Percentiles rank a stretch among this genome's conserved stretches.
Evolutionary conservation across 2,329 filamentous ascomycete genomes (phyloP).

Genomic region (Penicillium concentricum): DNA sequence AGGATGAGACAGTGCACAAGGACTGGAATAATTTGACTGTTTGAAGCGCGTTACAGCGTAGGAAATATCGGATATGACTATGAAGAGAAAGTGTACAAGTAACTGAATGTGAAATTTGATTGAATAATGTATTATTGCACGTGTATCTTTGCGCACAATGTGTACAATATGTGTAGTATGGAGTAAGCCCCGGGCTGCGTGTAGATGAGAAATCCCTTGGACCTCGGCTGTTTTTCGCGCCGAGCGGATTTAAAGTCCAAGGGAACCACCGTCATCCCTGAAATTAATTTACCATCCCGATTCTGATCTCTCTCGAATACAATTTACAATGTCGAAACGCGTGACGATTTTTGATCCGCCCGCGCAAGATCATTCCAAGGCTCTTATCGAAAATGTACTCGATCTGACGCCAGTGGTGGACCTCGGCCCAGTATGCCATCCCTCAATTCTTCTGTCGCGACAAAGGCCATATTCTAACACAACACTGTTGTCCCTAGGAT

Average conservation of each 20-base stretch:
- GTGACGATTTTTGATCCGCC: slow-evolving; percentile 73
- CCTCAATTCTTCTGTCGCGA: neutral
- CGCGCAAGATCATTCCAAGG: slow-evolving; percentile 67
- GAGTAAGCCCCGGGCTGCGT: neutral
- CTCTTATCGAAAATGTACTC: slow-evolving; percentile 83
- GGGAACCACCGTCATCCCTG: slow-evolving; percentile 11
- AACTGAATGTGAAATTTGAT: neutral
- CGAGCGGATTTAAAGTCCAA: slow-evolving; percentile 10
- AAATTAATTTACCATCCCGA: neutral
- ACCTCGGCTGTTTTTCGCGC: slow-evolving; percentile 16
- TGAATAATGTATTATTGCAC: neutral
- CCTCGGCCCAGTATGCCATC: slow-evolving; percentile 57
- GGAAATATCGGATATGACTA: neutral
- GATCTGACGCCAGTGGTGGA: slow-evolving; percentile 73
- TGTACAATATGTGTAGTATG: neutral
- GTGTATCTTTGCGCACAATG: neutral
- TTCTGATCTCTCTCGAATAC: neutral
- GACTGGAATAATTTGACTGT: neutral
- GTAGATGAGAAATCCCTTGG: slow-evolving; percentile 2
- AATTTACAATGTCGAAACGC: slow-evolving; percentile 30
- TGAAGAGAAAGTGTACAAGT: neutral
- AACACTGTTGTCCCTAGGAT: slow-evolving; percentile 53
- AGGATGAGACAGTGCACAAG: slow-evolving; percentile 9
- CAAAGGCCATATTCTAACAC: neutral
- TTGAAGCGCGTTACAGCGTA: neutral